Percentiles rank a stretch among this genome's conserved stretches.
phyloP scores from a whole-genome alignment of 352 stramenopile species.

The Phytophthora pluvialis region DNA sequence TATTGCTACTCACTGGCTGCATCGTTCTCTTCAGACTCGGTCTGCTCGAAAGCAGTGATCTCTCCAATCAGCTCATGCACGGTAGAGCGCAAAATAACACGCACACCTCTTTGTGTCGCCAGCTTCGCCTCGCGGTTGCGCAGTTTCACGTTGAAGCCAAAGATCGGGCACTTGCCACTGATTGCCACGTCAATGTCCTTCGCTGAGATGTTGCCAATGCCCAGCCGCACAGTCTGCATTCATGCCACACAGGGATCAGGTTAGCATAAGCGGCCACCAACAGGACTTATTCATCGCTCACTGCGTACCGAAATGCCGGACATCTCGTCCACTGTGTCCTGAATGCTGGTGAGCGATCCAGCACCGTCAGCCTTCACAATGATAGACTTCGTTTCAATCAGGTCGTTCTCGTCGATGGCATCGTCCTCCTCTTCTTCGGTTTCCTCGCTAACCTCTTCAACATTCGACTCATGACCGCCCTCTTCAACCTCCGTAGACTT shows the following conservation, averaged over 20 bases:
- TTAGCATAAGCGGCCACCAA: slow-evolving; percentile 8
- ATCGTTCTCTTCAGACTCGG: slow-evolving; percentile 10
- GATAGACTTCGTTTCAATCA: slow-evolving; percentile 64
- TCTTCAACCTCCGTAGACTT: slow-evolving; percentile 10
- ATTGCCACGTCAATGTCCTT: slow-evolving; percentile 86
- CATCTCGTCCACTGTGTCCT: slow-evolving; percentile 85
- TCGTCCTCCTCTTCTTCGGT: slow-evolving; percentile 22
- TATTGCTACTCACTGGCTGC: slow-evolving; percentile 10
- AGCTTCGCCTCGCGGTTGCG: slow-evolving; percentile 64
- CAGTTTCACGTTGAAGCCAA: slow-evolving; percentile 84
- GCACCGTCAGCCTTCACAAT: slow-evolving; percentile 83
- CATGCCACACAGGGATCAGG: background rate
- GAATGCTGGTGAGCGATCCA: slow-evolving; percentile 82
- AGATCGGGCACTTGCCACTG: slow-evolving; percentile 83
- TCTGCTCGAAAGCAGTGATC: slow-evolving; percentile 57
- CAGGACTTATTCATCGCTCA: background rate
- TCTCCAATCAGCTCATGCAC: slow-evolving; percentile 85
- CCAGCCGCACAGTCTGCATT: slow-evolving; percentile 71
- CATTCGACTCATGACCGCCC: slow-evolving; percentile 8
- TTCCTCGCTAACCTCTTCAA: slow-evolving; percentile 7
- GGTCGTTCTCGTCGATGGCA: slow-evolving; percentile 49
- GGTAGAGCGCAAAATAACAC: slow-evolving; percentile 69
- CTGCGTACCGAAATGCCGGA: slow-evolving; percentile 52
- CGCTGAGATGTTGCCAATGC: slow-evolving; percentile 78
- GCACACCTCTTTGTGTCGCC: slow-evolving; percentile 61